Base-by-base conservation (phyloP, 305 asterid species). In the Fraxinus ornus region DNA sequence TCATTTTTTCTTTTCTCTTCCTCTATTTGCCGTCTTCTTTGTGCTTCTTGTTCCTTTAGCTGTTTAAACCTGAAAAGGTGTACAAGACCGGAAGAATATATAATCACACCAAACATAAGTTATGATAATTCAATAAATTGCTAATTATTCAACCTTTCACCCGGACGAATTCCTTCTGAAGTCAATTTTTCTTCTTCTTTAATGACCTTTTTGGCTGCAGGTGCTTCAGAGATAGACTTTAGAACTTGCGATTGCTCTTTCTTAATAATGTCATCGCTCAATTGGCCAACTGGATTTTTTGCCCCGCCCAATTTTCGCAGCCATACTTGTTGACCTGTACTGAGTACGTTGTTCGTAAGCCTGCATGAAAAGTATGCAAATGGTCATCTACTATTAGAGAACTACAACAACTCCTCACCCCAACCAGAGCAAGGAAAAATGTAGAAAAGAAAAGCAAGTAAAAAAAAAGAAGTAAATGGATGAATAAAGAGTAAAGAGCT, bases 251-350 rank as follows among this genome's bases (percentile, higher is more conserved):
- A 74, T 82, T 78, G 85, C 81, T 92, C 94, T 85, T 91, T 88
- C 88, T 84, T 86, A 57, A 81, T 78, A 57, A 75, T 62, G 47
- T 92, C 90, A 78, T 90, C 89, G 76, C 84, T 91, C 15, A 91
- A 82, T 89, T 89, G 87, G 77, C 44, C 86, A 66, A 87, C 55
- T 17, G 94, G 94, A 86, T 85, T 91, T 78, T 90, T 87, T 0
- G 98, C 98, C 72, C 99, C 98, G 1, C 99, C 99, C 83, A 93
- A 83, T 86, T 93, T 94, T 83, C 95, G 94, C 76, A 96, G 92
- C 97, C 98, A 94, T 35, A 96, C 92, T 87, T 94, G 98, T 83
- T 96, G 98, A 55, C 83, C 91, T 9, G 99, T 92, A 88, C 98
- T 96, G 47, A 94, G 90, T 74, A 96, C 88, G 87, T 96, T 96